Evolutionary conservation across 129 eudicot genomes (phyloP).

Genomic region (Scalesia atractyloides): DNA sequence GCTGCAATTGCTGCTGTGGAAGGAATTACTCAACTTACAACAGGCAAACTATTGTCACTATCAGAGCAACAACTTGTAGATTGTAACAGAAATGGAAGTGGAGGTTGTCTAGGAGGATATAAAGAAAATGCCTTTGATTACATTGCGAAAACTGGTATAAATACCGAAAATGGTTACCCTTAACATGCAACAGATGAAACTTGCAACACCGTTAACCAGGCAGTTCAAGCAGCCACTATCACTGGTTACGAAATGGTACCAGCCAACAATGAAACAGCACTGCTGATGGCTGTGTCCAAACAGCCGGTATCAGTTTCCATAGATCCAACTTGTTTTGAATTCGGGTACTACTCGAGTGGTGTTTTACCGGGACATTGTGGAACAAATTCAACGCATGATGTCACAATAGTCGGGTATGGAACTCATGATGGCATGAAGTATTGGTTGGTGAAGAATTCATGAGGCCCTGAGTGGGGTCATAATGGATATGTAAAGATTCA

Average conservation of each 20-base stretch:
- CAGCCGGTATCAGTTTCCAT: conserved; percentile 31
- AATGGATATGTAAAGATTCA: conserved; percentile 70
- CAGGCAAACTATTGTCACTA: conserved; percentile 46
- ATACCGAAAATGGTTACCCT: conserved; percentile 47
- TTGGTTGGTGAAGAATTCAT: conserved; percentile 80
- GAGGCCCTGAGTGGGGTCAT: conserved; percentile 84
- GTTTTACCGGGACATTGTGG: conserved; percentile 51
- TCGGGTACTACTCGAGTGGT: conserved; percentile 24
- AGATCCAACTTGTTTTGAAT: conserved; percentile 7
- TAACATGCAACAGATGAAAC: conserved; percentile 38
- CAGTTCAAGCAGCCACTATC: conserved; percentile 20
- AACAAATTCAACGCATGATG: conserved; percentile 66
- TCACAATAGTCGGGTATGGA: conserved; percentile 77
- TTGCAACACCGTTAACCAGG: conserved; percentile 30
- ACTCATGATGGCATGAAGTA: conserved; percentile 66
- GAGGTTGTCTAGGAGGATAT: conserved; percentile 48
- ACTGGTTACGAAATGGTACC: conserved; percentile 36
- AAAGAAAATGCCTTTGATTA: conserved; percentile 47
- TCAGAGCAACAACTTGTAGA: conserved; percentile 60
- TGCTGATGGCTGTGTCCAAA: conserved; percentile 27
- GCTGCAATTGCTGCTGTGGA: conserved; percentile 52
- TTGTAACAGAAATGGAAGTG: conserved; percentile 41
- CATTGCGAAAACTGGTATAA: conserved; percentile 46
- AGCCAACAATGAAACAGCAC: conserved; percentile 27
- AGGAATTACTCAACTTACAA: conserved; percentile 49